These are phyloP conservation scores for Cadophora gregata DNA, from an alignment of 2,329 filamentous ascomycete genomes.

Conservation along the genomic window DNA sequence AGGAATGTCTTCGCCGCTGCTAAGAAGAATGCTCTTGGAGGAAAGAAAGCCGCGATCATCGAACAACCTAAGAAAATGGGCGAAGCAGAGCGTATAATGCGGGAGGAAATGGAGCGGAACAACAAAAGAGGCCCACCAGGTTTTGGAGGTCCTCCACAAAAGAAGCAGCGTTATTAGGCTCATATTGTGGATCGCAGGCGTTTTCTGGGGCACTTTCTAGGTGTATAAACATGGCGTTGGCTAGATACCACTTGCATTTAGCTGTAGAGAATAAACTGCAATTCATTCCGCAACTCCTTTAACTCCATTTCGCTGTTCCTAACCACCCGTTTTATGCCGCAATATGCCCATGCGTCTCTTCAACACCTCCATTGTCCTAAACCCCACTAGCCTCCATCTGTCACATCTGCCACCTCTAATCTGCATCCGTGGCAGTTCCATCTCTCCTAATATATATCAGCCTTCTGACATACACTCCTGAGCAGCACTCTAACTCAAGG, in stretches of 20 bases:
- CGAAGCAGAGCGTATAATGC: constrained; percentile 89
- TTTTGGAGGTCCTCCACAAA: constrained; percentile 57
- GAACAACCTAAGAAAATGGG: constrained; percentile 83
- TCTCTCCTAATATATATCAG: constrained; percentile 53
- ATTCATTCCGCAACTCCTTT: constrained; percentile 30
- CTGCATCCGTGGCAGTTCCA: constrained; percentile 54
- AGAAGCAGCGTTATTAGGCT: constrained; percentile 55
- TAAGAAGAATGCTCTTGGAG: constrained; percentile 74
- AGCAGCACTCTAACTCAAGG: constrained; percentile 12
- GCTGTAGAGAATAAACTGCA: constrained; percentile 27
- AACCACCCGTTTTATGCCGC: constrained; percentile 19
- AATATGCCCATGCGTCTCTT: constrained; percentile 1
- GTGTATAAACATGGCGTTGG: constrained; percentile 29
- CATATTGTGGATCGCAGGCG: constrained; percentile 25
- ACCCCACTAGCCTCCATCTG: not conserved
- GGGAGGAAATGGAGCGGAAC: constrained; percentile 78
- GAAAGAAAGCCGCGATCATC: constrained; percentile 64
- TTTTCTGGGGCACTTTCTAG: constrained; percentile 23
- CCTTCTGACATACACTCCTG: not conserved
- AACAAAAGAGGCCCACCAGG: constrained; percentile 57
- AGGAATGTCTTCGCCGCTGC: constrained; percentile 77
- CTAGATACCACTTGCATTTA: constrained; percentile 41
- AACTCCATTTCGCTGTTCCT: constrained; percentile 35
- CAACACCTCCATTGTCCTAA: not conserved
- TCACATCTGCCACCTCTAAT: constrained; percentile 29